These are phyloP conservation scores for Dactylellina cionopaga DNA, from an alignment of 2,329 filamentous ascomycete species.

Conservation along the genomic window DNA sequence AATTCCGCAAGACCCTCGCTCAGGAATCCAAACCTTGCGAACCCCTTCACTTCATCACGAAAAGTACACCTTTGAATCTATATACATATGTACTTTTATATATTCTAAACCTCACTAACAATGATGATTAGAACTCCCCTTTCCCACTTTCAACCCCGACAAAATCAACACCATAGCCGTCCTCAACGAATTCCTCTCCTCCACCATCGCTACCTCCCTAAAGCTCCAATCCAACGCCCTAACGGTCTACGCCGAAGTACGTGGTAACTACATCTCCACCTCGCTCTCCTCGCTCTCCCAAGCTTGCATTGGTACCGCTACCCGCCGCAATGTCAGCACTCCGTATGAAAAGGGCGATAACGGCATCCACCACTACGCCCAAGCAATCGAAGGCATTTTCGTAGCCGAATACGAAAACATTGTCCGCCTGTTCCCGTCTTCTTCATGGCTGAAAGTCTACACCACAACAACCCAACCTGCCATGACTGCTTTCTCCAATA, in stretches of 20 bases:
- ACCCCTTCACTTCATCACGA: constrained; percentile 90
- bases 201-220: constrained; percentile 55
- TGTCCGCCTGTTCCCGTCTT: constrained; percentile 82
- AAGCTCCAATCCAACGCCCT: constrained; percentile 62
- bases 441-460: constrained; percentile 84
- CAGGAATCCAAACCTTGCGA: constrained; percentile 85
- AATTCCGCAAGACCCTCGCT: constrained; percentile 80
- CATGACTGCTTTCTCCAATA: constrained; percentile 83
- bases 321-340: constrained; percentile 72
- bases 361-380: constrained; percentile 88
- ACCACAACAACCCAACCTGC: constrained; percentile 80
- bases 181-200: constrained; percentile 56
- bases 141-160: constrained; percentile 81
- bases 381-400: constrained; percentile 86
- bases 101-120: no score
- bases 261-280: constrained; percentile 84
- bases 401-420: constrained; percentile 91
- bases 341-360: constrained; percentile 88
- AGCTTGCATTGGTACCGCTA: constrained; percentile 83
- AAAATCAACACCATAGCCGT: constrained; percentile 66
- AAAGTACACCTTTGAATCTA: constrained; percentile 67
- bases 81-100: background rate
- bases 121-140: constrained; percentile 75
- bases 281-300: constrained; percentile 87
- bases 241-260: constrained; percentile 83